Evolutionary conservation across 768 basidiomycete genomes (phyloP).

Genomic region (Leccinum obscurum): DNA sequence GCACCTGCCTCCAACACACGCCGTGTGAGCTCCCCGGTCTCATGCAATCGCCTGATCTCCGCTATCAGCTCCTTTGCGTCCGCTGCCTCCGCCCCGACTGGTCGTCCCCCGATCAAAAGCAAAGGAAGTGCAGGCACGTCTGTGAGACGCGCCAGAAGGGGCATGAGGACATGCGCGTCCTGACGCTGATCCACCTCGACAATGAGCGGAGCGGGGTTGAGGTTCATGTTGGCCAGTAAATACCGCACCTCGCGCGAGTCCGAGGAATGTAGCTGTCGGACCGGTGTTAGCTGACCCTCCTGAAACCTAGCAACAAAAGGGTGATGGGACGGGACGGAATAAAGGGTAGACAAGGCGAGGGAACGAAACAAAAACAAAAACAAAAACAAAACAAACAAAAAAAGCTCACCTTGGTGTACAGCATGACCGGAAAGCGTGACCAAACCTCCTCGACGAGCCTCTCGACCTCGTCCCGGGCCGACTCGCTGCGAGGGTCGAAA

Average conservation of each 20-base stretch:
- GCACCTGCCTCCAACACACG: slow-evolving; percentile 59
- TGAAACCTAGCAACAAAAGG: slow-evolving; percentile 3
- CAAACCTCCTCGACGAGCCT: slow-evolving; percentile 66
- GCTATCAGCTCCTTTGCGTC: slow-evolving; percentile 34
- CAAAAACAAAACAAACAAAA: background rate
- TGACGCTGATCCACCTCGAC: slow-evolving; percentile 75
- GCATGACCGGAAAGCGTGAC: slow-evolving; percentile 70
- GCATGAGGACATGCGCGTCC: slow-evolving; percentile 61
- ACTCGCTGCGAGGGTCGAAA: slow-evolving; percentile 71
- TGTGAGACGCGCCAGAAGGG: slow-evolving; percentile 65
- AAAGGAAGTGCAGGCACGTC: slow-evolving; percentile 55
- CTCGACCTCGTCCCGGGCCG: slow-evolving; percentile 59
- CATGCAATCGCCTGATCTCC: slow-evolving; percentile 51
- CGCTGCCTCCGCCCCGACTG: slow-evolving; percentile 40
- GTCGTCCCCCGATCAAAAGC: slow-evolving; percentile 65
- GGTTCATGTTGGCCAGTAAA: slow-evolving; percentile 53
- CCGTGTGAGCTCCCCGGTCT: slow-evolving; percentile 51
- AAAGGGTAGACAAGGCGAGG: background rate
- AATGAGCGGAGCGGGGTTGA: slow-evolving; percentile 62
- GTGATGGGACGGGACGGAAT: background rate
- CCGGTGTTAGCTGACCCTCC: slow-evolving; percentile 5
- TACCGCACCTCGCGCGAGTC: slow-evolving; percentile 65
- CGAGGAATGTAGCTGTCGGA: slow-evolving; percentile 57
- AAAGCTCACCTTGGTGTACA: slow-evolving; percentile 64
- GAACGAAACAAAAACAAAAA: background rate